Evolutionary conservation across 176 grass and related monocot genomes (phyloP).

Genomic region (Cenchrus purpureus): DNA sequence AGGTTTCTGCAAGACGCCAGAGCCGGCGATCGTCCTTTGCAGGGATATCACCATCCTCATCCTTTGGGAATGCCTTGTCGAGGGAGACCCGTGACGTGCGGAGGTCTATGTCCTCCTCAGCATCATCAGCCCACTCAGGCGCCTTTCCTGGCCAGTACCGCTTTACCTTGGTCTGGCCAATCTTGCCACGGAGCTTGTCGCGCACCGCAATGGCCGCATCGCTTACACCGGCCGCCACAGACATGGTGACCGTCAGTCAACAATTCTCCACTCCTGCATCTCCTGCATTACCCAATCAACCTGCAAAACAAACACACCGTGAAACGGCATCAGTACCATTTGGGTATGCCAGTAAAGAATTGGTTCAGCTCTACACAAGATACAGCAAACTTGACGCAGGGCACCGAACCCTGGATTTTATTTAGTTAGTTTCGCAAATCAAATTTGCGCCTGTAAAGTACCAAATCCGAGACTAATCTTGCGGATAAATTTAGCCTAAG

Average conservation of each 20-base stretch:
- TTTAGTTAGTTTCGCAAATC: neutral
- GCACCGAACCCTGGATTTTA: neutral
- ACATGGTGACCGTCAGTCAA: slow-evolving; percentile 49
- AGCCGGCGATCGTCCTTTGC: slow-evolving; percentile 78
- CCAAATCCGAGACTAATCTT: neutral
- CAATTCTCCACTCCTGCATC: neutral
- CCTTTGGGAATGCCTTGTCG: slow-evolving; percentile 74
- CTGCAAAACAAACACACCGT: slow-evolving; percentile 22
- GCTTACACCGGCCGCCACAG: slow-evolving; percentile 71
- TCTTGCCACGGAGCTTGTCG: slow-evolving; percentile 90
- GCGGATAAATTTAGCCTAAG: neutral
- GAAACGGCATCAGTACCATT: neutral
- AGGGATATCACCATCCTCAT: slow-evolving; percentile 44
- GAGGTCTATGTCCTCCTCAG: slow-evolving; percentile 62
- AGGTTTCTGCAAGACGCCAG: slow-evolving; percentile 66
- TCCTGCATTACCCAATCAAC: neutral
- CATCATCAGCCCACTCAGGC: slow-evolving; percentile 68
- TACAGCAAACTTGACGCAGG: too few species aligned
- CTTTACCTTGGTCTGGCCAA: slow-evolving; percentile 96
- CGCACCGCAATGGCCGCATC: slow-evolving; percentile 78
- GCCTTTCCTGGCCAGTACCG: slow-evolving; percentile 83
- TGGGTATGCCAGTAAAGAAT: neutral
- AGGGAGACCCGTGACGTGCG: slow-evolving; percentile 53
- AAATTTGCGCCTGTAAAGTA: neutral
- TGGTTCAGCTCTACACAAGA: neutral